Base-by-base conservation (phyloP, 306 rosid genomes). In the Castanea mollissima region DNA sequence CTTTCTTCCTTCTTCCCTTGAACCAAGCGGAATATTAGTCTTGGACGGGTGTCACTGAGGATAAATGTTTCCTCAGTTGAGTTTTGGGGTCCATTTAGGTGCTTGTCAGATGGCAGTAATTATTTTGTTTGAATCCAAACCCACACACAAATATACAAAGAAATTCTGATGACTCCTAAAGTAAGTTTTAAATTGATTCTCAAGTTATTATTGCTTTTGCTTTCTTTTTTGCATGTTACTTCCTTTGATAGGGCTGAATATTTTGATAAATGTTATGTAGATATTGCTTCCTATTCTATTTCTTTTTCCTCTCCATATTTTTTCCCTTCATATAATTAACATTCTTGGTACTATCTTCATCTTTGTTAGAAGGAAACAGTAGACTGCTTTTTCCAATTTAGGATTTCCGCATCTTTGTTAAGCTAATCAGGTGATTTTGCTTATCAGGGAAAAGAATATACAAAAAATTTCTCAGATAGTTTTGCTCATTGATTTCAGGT, bases 401-500 rank as follows among this genome's bases (percentile, higher is more conserved):
- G 11, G 44, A 69, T 25, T 19, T 5, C 56, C 6, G 14, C 57
- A 46, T 49, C 49, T 23, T 67, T 21, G 64, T 62, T n/a, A 25
- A 38, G 74, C 73, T 76, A 74, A 74, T 71, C 27, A 74, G 35
- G 55, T 69, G 55, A 64, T 49, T 63, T 77, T 76, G 67, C 12
- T 77, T 69, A 64, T 69, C 21, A 25, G 18, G 52, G 52, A 23
- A 7, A 35, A 6, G 46, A 7, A 7, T 35, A 38, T 1, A 25
- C 27, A 38, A 38, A 35, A 68, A 35, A 9, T 29, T 29, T n/a
- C 27, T 68, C 49, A 35, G 38, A 49, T 63, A 46, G 51, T 70
- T 58, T 75, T 76, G 62, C 20, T 77, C 73, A 64, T 72, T 72
- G 70, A 69, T 86, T 84, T 83, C 92, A 92, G 97, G 93, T 93